Evolutionary conservation across 2,329 filamentous ascomycete species (phyloP), one percentile per base, ranked within the genome.

Genomic region (Epichloe sp.): DNA sequence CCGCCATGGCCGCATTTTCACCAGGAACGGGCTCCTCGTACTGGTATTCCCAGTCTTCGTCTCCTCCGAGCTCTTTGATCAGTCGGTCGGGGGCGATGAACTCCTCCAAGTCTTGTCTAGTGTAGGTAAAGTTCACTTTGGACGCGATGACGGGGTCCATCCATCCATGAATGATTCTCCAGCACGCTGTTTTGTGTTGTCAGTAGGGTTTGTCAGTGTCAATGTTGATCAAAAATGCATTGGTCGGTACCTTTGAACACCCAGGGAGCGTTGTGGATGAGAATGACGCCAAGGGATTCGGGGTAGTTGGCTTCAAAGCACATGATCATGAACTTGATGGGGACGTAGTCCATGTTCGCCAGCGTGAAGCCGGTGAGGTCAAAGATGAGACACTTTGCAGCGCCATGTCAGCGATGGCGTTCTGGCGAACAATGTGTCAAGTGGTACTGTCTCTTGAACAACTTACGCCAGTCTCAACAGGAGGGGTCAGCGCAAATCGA

Each of bases 261-360:
- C 78, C 83, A 88, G 2, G 85, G 85, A 0, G 84, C 78, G 62
- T 87, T 86, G 70, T 88, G 85, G 45, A 88, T 80, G 43, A 87
- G 76, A 3, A 88, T 81, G 1, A 76, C 70, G 37, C 83, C 84
- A 1, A 88, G 71, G 1, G 79, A 85, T 63, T 88, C 85, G 1
- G 85, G 85, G 59, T 88, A 88, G 60, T 86, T 85, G 48, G 85
- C 83, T 68, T 88, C 85, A 59, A 88, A 86, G 61, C 82, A 84
- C 58, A 86, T 84, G 66, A 88, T 85, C 71, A 88, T 84, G 68
- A 87, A 88, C 58, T 85, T 88, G 48, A 88, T 80, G 0, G 84
- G 83, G 0, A 80, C 75, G 62, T 87, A 88, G 65, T 88, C 85
- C 75, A 88, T 87, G 66, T 88, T 88, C 8, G 80, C 75, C 62